Conservation (phyloP, 352 stramenopile genomes). For the Hyaloperonospora brassicae region DNA sequence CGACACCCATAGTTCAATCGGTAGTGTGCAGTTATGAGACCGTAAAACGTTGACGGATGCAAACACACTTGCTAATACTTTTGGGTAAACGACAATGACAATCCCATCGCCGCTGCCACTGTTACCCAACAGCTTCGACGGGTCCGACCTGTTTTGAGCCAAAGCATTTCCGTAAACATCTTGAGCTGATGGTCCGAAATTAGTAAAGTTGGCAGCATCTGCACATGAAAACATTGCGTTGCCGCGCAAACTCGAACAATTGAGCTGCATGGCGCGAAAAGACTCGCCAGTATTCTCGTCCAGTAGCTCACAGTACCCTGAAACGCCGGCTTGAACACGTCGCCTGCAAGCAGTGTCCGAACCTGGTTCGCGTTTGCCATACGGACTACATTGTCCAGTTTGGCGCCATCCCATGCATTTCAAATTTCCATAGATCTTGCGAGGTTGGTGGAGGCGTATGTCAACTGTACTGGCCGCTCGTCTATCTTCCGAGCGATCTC, state of each 20-base stretch:
- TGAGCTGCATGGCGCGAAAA: conserved; percentile 67
- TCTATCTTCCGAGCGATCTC: conserved; percentile 30
- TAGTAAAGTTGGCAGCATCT: no score
- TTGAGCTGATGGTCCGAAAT: no score
- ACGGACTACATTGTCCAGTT: conserved; percentile 36
- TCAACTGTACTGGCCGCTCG: conserved; percentile 27
- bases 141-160: conserved; percentile 2
- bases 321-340: conserved; percentile 14
- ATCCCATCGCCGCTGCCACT: conserved; percentile 42
- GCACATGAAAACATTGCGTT: conserved; percentile 33
- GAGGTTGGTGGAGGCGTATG: conserved; percentile 25
- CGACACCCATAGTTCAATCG: conserved; percentile 55
- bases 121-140: conserved; percentile 20
- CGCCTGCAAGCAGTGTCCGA: conserved; percentile 16
- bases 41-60: conserved; percentile 37
- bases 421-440: conserved; percentile 30
- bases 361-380: conserved; percentile 31
- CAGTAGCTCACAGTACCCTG: conserved; percentile 58
- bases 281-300: conserved; percentile 44
- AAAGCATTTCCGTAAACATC: no score
- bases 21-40: conserved; percentile 33
- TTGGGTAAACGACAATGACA: conserved; percentile 64
- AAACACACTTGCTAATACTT: conserved; percentile 45
- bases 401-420: conserved; percentile 61
- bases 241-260: conserved; percentile 32